Conservation (phyloP, 495 filamentous ascomycete genomes). For the Zalerion maritima region DNA sequence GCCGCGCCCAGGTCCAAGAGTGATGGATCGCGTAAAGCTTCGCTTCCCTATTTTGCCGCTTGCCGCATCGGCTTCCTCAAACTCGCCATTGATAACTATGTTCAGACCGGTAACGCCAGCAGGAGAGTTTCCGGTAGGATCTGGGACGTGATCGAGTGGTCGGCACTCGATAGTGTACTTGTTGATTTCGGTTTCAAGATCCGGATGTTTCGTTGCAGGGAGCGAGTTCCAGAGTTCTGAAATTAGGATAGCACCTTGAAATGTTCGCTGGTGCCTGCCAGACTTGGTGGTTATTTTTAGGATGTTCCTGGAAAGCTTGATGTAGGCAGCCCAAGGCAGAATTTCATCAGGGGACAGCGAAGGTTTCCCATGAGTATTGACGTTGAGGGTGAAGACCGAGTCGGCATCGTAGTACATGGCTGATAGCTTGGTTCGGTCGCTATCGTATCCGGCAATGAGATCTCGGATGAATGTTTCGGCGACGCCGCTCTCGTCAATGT, state of each 20-base stretch:
- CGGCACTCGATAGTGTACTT: conserved; percentile 78
- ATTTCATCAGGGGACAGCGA: conserved; percentile 37
- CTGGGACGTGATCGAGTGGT: conserved; percentile 53
- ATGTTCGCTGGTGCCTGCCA: conserved; percentile 47
- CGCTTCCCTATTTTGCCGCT: conserved; percentile 40
- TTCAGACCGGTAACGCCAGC: conserved; percentile 62
- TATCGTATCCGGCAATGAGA: conserved; percentile 66
- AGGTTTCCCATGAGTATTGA: conserved; percentile 50
- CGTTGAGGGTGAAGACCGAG: conserved; percentile 64
- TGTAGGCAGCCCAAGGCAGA: conserved; percentile 54
- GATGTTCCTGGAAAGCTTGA: conserved; percentile 71
- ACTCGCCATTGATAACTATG: conserved; percentile 69
- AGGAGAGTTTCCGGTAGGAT: conserved; percentile 48
- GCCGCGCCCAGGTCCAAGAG: conserved; percentile 58
- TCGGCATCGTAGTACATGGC: conserved; percentile 59
- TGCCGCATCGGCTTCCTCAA: conserved; percentile 52
- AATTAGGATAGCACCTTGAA: conserved; percentile 51
- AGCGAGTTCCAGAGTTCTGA: conserved; percentile 49
- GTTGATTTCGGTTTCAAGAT: conserved; percentile 40
- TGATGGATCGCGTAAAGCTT: conserved; percentile 75
- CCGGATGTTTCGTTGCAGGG: conserved; percentile 63
- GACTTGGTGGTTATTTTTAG: conserved; percentile 45
- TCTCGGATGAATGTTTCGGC: conserved; percentile 58
- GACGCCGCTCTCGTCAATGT: conserved; percentile 62
- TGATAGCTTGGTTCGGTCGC: conserved; percentile 45